Conservation (phyloP, 208 protist species). For the Balamuthia mandrillaris region DNA sequence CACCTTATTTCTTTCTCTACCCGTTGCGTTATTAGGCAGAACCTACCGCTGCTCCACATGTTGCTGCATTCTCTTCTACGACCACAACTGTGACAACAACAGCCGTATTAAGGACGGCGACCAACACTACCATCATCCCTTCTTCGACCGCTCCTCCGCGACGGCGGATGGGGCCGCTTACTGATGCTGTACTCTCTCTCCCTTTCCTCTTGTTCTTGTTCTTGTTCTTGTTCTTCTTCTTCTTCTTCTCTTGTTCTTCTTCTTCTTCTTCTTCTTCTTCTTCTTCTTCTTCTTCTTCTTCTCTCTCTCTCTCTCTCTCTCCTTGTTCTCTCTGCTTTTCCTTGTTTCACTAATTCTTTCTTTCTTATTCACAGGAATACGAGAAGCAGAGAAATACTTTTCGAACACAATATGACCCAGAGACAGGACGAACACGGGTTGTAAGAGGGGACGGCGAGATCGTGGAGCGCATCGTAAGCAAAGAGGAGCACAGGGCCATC, state of each 20-base stretch:
- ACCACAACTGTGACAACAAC: neutral
- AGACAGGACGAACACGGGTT: slow-evolving; percentile 37
- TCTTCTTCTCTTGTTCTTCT: too few species aligned
- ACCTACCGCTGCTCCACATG: neutral
- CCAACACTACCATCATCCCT: too few species aligned
- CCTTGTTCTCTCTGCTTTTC: neutral
- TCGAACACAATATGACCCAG: slow-evolving; percentile 41
- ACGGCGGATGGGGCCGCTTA: neutral
- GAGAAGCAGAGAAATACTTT: slow-evolving; percentile 38
- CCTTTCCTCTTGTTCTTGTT: too few species aligned
- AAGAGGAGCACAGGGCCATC: slow-evolving; percentile 47
- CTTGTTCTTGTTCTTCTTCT: too few species aligned
- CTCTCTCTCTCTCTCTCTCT: neutral
- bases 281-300: neutral
- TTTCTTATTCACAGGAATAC: slow-evolving; percentile 31
- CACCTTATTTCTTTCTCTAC: neutral
- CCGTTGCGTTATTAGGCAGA: neutral
- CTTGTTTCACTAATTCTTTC: neutral
- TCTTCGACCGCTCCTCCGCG: neutral
- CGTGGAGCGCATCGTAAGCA: slow-evolving; percentile 47
- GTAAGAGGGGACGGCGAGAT: slow-evolving; percentile 44
- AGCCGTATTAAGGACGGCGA: neutral
- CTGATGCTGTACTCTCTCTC: neutral
- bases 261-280: too few species aligned
- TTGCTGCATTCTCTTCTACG: neutral